Percentiles rank a stretch among this genome's conserved stretches.
These are phyloP conservation scores for Cordyceps cateniannulata DNA, from an alignment of 2,329 filamentous ascomycete genomes.

Conservation along the genomic window DNA sequence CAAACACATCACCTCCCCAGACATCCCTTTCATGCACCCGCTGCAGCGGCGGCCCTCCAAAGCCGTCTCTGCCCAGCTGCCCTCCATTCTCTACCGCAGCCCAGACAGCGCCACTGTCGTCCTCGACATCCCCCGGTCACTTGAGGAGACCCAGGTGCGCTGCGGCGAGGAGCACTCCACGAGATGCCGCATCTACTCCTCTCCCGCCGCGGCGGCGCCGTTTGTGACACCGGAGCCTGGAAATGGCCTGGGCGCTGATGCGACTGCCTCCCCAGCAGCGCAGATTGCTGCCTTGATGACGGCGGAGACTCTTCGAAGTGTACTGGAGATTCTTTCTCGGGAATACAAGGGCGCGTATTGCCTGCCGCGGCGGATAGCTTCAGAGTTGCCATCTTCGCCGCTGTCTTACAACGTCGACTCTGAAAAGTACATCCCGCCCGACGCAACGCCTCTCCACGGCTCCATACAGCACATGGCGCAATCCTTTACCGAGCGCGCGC, in stretches of 20 bases:
- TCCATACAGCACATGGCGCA: constrained; percentile 36
- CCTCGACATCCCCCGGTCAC: constrained; percentile 63
- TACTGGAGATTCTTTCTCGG: constrained; percentile 27
- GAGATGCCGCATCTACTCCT: constrained; percentile 37
- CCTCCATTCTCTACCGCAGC: constrained; percentile 28
- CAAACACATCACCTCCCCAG: background rate
- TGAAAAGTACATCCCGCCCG: constrained; percentile 32
- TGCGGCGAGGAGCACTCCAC: constrained; percentile 26
- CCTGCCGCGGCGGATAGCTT: constrained; percentile 32
- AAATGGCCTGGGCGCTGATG: constrained; percentile 9
- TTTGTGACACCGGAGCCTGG: constrained; percentile 45
- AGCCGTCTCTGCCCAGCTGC: background rate
- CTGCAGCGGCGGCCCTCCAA: background rate
- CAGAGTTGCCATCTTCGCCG: constrained; percentile 11
- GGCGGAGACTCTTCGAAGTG: constrained; percentile 37
- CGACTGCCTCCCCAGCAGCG: constrained; percentile 32
- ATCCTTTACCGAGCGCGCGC: constrained; percentile 35
- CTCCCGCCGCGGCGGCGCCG: constrained; percentile 34
- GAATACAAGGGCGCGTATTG: constrained; percentile 38
- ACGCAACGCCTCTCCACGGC: constrained; percentile 41
- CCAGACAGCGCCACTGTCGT: constrained; percentile 43
- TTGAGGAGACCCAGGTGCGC: constrained; percentile 58
- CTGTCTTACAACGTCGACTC: background rate
- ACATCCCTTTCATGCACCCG: background rate
- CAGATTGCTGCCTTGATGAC: constrained; percentile 50